Conservation (phyloP, 768 basidiomycete species). For the Boletus coccyginus region DNA sequence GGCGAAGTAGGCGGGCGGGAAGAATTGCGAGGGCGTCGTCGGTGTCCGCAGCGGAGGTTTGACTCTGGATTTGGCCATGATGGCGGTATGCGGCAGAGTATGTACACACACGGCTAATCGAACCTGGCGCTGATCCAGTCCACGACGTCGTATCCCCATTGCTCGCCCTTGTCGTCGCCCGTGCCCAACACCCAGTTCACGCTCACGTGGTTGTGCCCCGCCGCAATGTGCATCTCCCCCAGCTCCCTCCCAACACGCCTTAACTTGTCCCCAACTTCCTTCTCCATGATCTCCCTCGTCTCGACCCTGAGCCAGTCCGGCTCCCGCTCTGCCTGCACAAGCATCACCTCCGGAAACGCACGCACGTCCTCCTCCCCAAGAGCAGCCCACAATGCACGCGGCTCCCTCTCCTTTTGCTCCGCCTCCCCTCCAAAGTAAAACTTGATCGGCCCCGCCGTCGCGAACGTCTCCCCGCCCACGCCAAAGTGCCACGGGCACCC, state of each 20-base stretch:
- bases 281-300: conserved; percentile 37
- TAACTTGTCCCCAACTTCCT: conserved; percentile 36
- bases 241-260: conserved; percentile 20
- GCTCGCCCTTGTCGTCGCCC: conserved; percentile 58
- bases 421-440: conserved; percentile 41
- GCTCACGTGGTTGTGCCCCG: conserved; percentile 66
- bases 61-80: conserved; percentile 25
- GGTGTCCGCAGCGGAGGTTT: conserved; percentile 31
- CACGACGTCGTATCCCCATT: conserved; percentile 53
- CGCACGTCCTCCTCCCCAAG: conserved; percentile 36
- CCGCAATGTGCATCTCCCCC: conserved; percentile 36
- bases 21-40: conserved; percentile 37
- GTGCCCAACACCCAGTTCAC: conserved; percentile 45
- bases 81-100: too few relatives aligned
- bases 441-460: conserved; percentile 17
- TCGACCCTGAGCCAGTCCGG: conserved; percentile 42
- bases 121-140: conserved; percentile 29
- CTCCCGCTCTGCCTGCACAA: conserved; percentile 54
- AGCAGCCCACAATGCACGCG: conserved; percentile 39
- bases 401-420: conserved; percentile 39
- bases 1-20: conserved; percentile 57
- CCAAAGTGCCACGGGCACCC: conserved; percentile 45
- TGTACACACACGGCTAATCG: too few relatives aligned
- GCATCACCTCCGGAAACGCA: conserved; percentile 44
- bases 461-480: conserved; percentile 26